Base-by-base conservation (phyloP, 768 basidiomycete genomes). In the Cystofilobasidium capitatum region DNA sequence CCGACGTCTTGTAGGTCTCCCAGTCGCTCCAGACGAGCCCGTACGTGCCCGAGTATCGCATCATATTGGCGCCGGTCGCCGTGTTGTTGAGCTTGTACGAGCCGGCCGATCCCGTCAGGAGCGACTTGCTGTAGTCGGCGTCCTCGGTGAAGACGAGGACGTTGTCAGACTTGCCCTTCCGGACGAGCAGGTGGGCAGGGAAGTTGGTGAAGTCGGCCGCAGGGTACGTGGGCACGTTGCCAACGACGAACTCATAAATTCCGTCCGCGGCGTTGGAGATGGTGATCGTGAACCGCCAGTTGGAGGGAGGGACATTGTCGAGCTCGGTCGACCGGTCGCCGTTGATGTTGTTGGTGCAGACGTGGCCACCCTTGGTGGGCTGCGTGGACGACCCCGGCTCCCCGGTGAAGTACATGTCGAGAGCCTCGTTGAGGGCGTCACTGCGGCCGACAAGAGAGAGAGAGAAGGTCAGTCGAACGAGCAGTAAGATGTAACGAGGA, bases 21-120 rank as follows among this genome's bases (percentile, higher is more conserved):
- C 92, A 94, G 29, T 81, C 75, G 8, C 88, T 82, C 91, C 92
- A 94, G 71, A 82, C 87, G 74, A 83, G 81, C 12, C 89, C 90
- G 73, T 87, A 94, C 78, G 92, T 86, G 79, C 85, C 84, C 13
- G 89, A 86, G 76, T 91, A 93, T 54, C 92, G 83, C 80, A 90
- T 86, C 80, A 79, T 84, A 69, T 94, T 91, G 22, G 92, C 91
- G 58, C 92, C 92, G 62, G 82, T 82, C 7, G 91, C 91, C 58
- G 81, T 82, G 78, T 96, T 62, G 49, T 57, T 65, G 54, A 69
- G 36, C 39, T 24, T 60, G 62, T 62, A 69, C n/a, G 68, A 64
- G 1, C 61, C 68, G 33, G 54, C 44, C 35, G 68, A 64, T 16
- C 68, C 68, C 2, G 80, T 69, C 60, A 80, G 74, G 7, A 79